Base-by-base conservation (phyloP, 768 basidiomycete species). In the Pleurotus tuoliensis region DNA sequence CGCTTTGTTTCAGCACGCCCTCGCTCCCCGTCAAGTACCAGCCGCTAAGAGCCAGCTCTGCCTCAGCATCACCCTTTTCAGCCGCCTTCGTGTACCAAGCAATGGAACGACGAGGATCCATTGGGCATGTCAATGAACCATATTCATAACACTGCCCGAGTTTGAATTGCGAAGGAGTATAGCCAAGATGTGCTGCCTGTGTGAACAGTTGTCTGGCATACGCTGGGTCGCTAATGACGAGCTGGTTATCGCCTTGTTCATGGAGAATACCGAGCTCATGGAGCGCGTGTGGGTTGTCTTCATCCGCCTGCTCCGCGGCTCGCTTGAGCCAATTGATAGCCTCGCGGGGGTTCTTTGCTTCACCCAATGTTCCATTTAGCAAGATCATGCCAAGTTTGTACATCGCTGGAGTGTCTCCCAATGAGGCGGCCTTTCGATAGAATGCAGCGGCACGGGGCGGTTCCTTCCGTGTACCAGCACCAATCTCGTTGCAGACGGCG, bases 331-430 rank as follows among this genome's bases (percentile, higher is more conserved):
- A 99, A 57, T 86, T 88, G 61, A 96, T 83, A 5, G 94, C 95
- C 67, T 99, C 97, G 30, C 94, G 84, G 1, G 86, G 86, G 67
- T 97, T 97, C 60, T 82, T 86, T 56, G 80, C 83, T 69, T 95
- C 92, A 22, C 86, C 88, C 4, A 98, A 79, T 13, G 84, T 72
- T 9, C 95, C 96, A 37, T 91, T 83, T 18, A 98, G 78, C 27
- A 97, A 80, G 60, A 98, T 90, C 88, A 97, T 95, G n/a, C 94
- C 94, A n/a, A 99, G 84, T 71, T 98, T 98, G 77, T 97, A 98
- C 97, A 98, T 99, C 3, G 94, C 97, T 24, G 96, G 87, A 0
- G 96, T 98, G 69, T 98, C 97, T 16, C 95, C 95, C 37, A 98
- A 76, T 1, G 94, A 94, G 7, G 94, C 94, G 3, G 97, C 92